Percentiles rank a stretch among this genome's conserved stretches.
Conservation (phyloP, 805 yeast species). For the Metschnikowia colocasiae region DNA sequence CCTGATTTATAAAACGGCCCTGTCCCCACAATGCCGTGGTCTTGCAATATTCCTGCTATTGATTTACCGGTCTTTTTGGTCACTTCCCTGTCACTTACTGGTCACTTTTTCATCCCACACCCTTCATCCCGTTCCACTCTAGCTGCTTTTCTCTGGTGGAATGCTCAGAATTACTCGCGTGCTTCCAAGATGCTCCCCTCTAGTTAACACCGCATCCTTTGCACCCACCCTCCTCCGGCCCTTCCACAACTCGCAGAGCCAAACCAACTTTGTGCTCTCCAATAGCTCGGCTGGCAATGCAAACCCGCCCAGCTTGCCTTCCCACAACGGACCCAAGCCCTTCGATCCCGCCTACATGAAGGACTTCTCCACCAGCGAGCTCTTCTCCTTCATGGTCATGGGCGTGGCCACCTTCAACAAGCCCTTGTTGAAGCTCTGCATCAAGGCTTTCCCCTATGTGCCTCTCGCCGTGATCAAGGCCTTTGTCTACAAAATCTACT, state of each 20-base stretch:
- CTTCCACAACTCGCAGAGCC: slow-evolving; percentile 15
- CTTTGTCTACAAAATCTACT: slow-evolving; percentile 76
- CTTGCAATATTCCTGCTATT: no score
- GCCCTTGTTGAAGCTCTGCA: slow-evolving; percentile 56
- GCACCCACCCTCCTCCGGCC: not conserved
- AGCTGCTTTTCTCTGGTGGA: not conserved
- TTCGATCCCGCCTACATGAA: slow-evolving; percentile 26
- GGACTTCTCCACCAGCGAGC: slow-evolving; percentile 50
- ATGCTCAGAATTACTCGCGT: slow-evolving; percentile 5
- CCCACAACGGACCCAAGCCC: slow-evolving; percentile 8
- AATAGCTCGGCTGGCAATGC: slow-evolving; percentile 6
- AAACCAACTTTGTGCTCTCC: slow-evolving; percentile 10
- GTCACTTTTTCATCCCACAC: no score
- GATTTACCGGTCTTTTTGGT: no score
- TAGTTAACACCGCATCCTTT: slow-evolving; percentile 1
- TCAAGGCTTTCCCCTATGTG: slow-evolving; percentile 65
- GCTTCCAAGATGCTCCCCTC: slow-evolving; percentile 4
- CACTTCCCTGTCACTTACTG: no score
- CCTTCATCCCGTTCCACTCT: not conserved
- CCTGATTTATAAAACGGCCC: not conserved
- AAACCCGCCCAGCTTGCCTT: slow-evolving; percentile 11
- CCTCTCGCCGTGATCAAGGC: slow-evolving; percentile 70
- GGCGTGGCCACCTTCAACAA: slow-evolving; percentile 68
- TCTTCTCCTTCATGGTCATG: slow-evolving; percentile 62
- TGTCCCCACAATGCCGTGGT: not conserved